Conservation (phyloP, 768 basidiomycete species). For the Lentinula sp. region DNA sequence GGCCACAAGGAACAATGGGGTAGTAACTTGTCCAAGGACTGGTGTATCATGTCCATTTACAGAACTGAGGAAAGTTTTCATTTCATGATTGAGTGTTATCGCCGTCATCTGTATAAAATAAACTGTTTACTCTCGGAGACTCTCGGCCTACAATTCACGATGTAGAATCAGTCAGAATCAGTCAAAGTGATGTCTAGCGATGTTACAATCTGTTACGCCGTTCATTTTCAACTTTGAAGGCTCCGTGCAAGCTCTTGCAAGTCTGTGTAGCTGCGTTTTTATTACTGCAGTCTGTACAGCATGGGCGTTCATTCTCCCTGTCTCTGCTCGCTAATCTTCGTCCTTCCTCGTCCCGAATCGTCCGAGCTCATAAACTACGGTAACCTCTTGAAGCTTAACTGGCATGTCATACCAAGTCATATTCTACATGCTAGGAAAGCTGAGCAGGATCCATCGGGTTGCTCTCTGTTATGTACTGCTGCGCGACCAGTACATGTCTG, state of each 20-base stretch:
- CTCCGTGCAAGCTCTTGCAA: too few species aligned
- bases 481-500: too few species aligned
- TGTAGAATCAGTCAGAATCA: neutral
- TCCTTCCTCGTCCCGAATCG: neutral
- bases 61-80: conserved; percentile 82
- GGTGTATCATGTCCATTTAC: conserved; percentile 56
- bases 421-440: too few species aligned
- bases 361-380: neutral
- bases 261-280: too few species aligned
- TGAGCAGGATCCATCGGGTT: too few species aligned
- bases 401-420: neutral
- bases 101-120: neutral
- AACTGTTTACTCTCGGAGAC: neutral
- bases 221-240: too few species aligned
- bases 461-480: too few species aligned
- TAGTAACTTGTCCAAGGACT: conserved; percentile 82
- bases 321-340: neutral
- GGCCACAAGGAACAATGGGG: conserved; percentile 72
- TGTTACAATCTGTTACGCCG: neutral
- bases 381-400: neutral
- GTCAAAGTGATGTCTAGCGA: neutral
- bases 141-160: too few species aligned
- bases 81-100: conserved; percentile 47
- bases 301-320: neutral
- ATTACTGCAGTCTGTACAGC: neutral